A percentile compares a stretch with the other conserved stretches of the same genome.
phyloP scores from a whole-genome alignment of 2,329 filamentous ascomycete genomes.

The Colletotrichum horii region DNA sequence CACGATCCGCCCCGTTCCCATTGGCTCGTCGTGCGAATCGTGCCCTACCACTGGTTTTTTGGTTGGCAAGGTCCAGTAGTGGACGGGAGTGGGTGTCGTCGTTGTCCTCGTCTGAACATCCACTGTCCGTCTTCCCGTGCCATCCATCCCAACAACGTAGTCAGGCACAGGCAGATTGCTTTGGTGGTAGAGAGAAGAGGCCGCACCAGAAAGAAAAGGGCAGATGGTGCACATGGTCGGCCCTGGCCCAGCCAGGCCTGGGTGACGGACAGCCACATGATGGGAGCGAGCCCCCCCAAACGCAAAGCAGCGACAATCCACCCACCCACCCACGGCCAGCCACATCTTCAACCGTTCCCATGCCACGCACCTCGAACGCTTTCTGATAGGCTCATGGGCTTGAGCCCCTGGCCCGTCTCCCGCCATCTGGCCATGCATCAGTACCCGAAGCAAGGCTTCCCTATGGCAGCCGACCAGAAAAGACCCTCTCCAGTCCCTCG shows the following conservation, averaged over 20 bases:
- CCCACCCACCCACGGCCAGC: not conserved
- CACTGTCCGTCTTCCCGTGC: not conserved
- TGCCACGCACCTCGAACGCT: not conserved
- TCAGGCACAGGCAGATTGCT: not conserved
- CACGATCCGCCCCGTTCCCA: not conserved
- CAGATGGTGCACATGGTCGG: not conserved
- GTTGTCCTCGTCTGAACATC: not conserved
- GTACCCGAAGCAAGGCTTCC: slow-evolving; percentile 4
- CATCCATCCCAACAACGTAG: not conserved
- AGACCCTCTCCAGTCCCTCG: not conserved
- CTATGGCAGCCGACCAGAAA: not conserved
- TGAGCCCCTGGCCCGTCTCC: not conserved
- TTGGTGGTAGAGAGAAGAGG: no score
- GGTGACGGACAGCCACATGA: not conserved
- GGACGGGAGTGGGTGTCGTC: not conserved
- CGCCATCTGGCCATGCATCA: slow-evolving; percentile 15
- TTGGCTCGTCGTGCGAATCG: not conserved
- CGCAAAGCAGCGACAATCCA: not conserved
- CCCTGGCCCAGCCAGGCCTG: not conserved
- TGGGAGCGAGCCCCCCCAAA: not conserved
- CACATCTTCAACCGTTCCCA: slow-evolving; percentile 5
- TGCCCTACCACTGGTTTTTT: not conserved
- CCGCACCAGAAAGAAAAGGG: not conserved
- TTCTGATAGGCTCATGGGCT: not conserved
- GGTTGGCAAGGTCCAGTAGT: not conserved